phyloP scores from a whole-genome alignment of 257 asterid species.

The Solanum sejunctum region DNA sequence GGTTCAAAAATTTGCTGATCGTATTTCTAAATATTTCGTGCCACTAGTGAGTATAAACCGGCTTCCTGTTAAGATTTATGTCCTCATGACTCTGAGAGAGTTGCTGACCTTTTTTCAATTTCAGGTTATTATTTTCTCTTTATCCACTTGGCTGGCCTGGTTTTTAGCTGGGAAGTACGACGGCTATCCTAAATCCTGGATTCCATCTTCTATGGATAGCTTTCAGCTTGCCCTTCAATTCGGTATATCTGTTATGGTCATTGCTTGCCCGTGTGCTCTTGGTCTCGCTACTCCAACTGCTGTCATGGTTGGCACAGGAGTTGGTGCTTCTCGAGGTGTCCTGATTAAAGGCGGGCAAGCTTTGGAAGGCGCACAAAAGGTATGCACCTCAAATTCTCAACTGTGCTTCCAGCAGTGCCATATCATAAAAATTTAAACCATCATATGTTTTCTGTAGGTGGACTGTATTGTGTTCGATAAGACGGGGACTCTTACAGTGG shows the following conservation, averaged over 20 bases:
- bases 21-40: constrained; percentile 30
- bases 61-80: not conserved
- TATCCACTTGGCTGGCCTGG: constrained; percentile 33
- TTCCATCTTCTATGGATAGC: constrained; percentile 26
- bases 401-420: not conserved
- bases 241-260: constrained; percentile 35
- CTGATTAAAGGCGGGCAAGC: constrained; percentile 28
- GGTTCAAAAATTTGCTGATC: constrained; percentile 44
- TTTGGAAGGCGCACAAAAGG: constrained; percentile 25
- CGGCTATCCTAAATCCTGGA: constrained; percentile 25
- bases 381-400: not conserved
- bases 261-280: constrained; percentile 46
- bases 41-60: constrained; percentile 23
- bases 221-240: constrained; percentile 32
- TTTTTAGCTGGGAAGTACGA: constrained; percentile 14
- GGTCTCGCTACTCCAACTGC: constrained; percentile 48
- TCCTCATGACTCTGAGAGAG: not conserved
- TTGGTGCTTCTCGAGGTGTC: constrained; percentile 30
- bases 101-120: not conserved
- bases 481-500: constrained; percentile 24
- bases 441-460: constrained; percentile 9
- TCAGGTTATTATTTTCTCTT: constrained; percentile 28
- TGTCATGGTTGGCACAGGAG: constrained; percentile 39
- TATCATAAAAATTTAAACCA: not conserved
- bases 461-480: constrained; percentile 21